Percentiles rank a stretch among this genome's conserved stretches.
Conservation (phyloP, 345 rosid species). For the Atalantia buxifolia region DNA sequence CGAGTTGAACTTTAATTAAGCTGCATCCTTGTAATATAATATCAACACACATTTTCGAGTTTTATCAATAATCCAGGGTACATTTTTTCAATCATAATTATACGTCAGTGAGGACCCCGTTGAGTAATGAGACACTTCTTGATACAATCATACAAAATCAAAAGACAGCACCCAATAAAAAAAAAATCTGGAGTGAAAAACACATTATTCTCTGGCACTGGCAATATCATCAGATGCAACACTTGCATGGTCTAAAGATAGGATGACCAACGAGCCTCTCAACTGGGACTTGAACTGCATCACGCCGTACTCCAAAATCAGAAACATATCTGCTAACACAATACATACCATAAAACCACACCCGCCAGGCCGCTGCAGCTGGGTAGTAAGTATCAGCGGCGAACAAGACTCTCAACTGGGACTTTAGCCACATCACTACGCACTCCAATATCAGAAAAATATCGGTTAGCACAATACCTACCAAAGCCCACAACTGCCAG, state of each 20-base stretch:
- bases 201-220: not conserved
- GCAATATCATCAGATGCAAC: not conserved
- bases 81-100: not conserved
- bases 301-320: constrained; percentile 63
- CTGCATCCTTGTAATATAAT: too few relatives aligned
- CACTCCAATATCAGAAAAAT: constrained; percentile 56
- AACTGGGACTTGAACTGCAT: constrained; percentile 41
- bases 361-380: constrained; percentile 56
- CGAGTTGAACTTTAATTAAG: too few relatives aligned
- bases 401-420: constrained; percentile 40
- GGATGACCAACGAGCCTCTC: constrained; percentile 40
- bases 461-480: constrained; percentile 41
- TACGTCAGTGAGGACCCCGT: not conserved
- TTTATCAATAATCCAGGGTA: too few relatives aligned
- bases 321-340: constrained; percentile 43
- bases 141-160: not conserved
- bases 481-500: constrained; percentile 45
- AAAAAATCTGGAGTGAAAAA: not conserved
- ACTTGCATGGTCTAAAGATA: not conserved
- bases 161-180: not conserved
- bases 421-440: constrained; percentile 53
- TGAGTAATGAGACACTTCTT: too few relatives aligned
- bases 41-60: too few relatives aligned
- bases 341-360: constrained; percentile 43
- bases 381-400: constrained; percentile 47